Percentiles rank a stretch among this genome's conserved stretches.
Evolutionary conservation across 306 rosid genomes (phyloP).

Genomic region (Sindora glabra): DNA sequence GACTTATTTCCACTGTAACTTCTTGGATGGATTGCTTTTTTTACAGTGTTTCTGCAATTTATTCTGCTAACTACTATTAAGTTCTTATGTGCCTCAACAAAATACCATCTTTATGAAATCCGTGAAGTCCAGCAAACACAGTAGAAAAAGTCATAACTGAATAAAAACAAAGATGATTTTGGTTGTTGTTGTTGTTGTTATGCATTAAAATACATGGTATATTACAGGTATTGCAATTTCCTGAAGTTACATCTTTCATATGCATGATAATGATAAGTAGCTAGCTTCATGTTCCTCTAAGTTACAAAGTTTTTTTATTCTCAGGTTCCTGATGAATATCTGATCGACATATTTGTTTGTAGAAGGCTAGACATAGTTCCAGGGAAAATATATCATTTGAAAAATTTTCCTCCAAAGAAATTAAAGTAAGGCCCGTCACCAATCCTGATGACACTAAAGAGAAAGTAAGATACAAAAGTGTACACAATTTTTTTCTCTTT

Average conservation of each 20-base stretch:
- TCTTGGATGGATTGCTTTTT: too few species aligned
- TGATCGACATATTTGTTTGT: slow-evolving; percentile 93
- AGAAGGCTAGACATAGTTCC: slow-evolving; percentile 86
- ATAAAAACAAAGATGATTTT: background rate
- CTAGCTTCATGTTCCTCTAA: slow-evolving; percentile 16
- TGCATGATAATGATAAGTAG: background rate
- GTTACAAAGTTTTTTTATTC: slow-evolving; percentile 38
- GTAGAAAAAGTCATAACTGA: background rate
- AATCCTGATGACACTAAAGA: slow-evolving; percentile 87
- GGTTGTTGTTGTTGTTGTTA: background rate
- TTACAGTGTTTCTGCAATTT: too few species aligned
- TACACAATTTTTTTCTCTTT: background rate
- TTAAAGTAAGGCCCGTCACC: slow-evolving; percentile 57
- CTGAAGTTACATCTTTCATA: background rate
- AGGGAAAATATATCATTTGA: slow-evolving; percentile 74
- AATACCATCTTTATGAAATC: background rate
- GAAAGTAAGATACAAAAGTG: slow-evolving; percentile 41
- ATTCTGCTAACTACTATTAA: background rate
- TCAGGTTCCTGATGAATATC: slow-evolving; percentile 99
- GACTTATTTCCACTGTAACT: too few species aligned
- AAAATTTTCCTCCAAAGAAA: slow-evolving; percentile 67
- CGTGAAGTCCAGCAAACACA: background rate
- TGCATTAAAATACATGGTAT: background rate
- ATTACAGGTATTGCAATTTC: background rate
- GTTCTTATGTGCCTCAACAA: background rate